phyloP scores from a whole-genome alignment of 2,329 filamentous ascomycete genomes.

The Penicillium olsonii region DNA sequence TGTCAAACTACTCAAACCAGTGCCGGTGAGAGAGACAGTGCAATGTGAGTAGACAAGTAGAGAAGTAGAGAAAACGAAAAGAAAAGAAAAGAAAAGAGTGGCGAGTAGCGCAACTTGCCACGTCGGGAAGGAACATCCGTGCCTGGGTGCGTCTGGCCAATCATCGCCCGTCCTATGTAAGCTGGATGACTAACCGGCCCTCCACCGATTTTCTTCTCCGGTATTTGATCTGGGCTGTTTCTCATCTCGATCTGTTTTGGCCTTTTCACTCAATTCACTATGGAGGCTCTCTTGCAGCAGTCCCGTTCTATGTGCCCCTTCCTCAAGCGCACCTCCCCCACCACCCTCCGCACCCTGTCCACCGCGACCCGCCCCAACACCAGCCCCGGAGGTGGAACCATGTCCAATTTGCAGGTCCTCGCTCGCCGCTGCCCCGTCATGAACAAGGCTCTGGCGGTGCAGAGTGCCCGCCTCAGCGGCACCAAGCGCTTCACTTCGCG shows the following conservation, averaged over 20 bases:
- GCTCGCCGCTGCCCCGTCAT: slow-evolving; percentile 96
- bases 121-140: slow-evolving; percentile 2
- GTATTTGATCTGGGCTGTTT: background rate
- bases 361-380: slow-evolving; percentile 66
- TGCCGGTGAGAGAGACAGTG: too few relatives aligned
- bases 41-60: too few relatives aligned
- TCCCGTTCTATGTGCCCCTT: slow-evolving; percentile 98
- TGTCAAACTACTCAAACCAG: slow-evolving; percentile 53
- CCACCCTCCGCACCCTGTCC: slow-evolving; percentile 85
- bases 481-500: slow-evolving; percentile 43
- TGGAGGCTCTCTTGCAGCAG: slow-evolving; percentile 94
- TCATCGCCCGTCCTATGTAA: background rate
- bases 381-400: slow-evolving; percentile 78
- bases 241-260: background rate
- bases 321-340: slow-evolving; percentile 88
- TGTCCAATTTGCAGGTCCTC: slow-evolving; percentile 94
- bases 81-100: background rate
- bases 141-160: background rate
- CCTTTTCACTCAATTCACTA: slow-evolving; percentile 41
- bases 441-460: slow-evolving; percentile 93
- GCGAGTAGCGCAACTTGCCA: background rate
- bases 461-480: slow-evolving; percentile 53
- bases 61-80: background rate
- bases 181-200: slow-evolving; percentile 3
- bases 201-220: slow-evolving; percentile 2